Evolutionary conservation across 352 stramenopile genomes (phyloP).

Genomic region (Hyphochytrium catenoides): DNA sequence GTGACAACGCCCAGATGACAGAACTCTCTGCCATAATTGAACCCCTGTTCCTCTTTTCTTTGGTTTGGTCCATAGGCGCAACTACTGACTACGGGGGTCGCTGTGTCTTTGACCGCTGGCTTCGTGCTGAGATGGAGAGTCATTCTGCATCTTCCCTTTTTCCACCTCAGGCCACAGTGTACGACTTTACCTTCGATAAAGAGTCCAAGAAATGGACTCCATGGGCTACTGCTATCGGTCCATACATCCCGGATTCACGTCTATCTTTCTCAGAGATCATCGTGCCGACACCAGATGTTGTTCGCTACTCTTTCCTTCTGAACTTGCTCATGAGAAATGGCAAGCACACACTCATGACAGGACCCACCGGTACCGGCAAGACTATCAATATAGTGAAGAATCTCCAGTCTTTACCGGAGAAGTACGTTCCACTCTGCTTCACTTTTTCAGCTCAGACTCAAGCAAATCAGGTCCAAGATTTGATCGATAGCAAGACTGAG

Average conservation of each 20-base stretch:
- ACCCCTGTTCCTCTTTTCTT: conserved; percentile 68
- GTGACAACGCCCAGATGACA: too few species aligned
- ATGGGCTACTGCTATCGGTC: conserved; percentile 69
- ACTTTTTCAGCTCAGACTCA: conserved; percentile 21
- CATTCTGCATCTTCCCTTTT: too few species aligned
- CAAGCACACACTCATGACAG: too few species aligned
- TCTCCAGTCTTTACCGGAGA: conserved; percentile 8
- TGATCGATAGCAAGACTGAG: conserved; percentile 15
- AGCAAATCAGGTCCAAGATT: conserved; percentile 10
- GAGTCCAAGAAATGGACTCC: conserved; percentile 44
- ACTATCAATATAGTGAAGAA: conserved; percentile 14
- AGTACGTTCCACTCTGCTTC: conserved; percentile 13
- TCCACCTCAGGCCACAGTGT: conserved; percentile 19
- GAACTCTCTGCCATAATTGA: conserved; percentile 61
- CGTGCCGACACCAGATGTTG: conserved; percentile 30
- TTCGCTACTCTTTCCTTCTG: conserved; percentile 31
- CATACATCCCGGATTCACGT: conserved; percentile 35
- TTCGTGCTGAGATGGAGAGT: conserved; percentile 58
- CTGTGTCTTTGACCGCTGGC: conserved; percentile 53
- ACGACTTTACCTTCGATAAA: conserved; percentile 72
- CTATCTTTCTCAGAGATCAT: conserved; percentile 53
- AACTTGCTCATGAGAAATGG: too few species aligned
- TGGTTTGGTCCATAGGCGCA: conserved; percentile 72
- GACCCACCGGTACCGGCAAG: conserved; percentile 15
- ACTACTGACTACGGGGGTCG: conserved; percentile 64